phyloP scores from a whole-genome alignment of 176 grass and related monocot genomes.

The Eragrostis nindensis region DNA sequence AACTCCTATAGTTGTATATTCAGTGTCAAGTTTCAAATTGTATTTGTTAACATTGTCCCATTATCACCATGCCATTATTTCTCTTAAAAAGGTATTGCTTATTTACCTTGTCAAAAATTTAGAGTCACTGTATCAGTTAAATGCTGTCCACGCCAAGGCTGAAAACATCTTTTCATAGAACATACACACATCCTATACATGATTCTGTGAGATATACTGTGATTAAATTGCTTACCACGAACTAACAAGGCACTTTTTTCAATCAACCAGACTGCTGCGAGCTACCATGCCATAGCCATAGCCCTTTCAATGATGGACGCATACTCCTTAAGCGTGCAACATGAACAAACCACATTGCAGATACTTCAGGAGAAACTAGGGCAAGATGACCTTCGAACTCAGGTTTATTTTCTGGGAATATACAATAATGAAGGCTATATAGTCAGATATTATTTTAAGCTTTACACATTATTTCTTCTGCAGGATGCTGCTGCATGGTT shows the following conservation, averaged over 20 bases:
- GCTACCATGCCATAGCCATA: slow-evolving; percentile 99
- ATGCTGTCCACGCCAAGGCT: neutral
- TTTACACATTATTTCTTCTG: slow-evolving; percentile 18
- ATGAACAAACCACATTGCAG: slow-evolving; percentile 97
- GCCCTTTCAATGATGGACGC: slow-evolving; percentile 99
- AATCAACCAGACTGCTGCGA: slow-evolving; percentile 86
- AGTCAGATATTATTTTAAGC: slow-evolving; percentile 24
- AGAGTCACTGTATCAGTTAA: neutral
- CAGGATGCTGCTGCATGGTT: slow-evolving; percentile 98
- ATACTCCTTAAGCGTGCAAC: slow-evolving; percentile 88
- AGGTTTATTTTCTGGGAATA: slow-evolving; percentile 57
- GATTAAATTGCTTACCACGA: slow-evolving; percentile 33
- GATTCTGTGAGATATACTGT: neutral
- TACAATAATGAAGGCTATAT: slow-evolving; percentile 22
- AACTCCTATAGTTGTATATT: neutral
- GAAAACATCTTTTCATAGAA: neutral
- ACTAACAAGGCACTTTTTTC: slow-evolving; percentile 31
- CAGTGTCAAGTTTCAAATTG: slow-evolving; percentile 7
- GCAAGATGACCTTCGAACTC: slow-evolving; percentile 93
- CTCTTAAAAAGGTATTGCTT: slow-evolving; percentile 4
- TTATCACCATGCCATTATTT: slow-evolving; percentile 16
- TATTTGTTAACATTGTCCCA: slow-evolving; percentile 17
- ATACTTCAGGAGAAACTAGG: slow-evolving; percentile 98
- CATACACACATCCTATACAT: neutral
- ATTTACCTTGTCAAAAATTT: too few species aligned